These are phyloP conservation scores for Phytophthora citrophthora DNA, from an alignment of 352 stramenopile genomes.

Conservation along the genomic window DNA sequence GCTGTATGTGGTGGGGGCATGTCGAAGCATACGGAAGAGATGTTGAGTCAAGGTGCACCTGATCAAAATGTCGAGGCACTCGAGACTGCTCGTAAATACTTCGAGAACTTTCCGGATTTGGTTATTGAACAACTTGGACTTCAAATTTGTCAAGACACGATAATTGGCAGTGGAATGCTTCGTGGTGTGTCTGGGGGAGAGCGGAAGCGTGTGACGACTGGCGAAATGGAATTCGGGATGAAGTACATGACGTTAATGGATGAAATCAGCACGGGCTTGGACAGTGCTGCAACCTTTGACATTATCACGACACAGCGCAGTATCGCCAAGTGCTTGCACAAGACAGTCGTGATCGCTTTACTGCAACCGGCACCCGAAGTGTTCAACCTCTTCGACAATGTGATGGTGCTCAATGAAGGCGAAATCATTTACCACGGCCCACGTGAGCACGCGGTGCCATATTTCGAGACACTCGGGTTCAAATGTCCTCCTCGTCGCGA, in stretches of 20 bases:
- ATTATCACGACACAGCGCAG: constrained; percentile 80
- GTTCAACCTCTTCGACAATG: constrained; percentile 62
- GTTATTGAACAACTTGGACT: constrained; percentile 60
- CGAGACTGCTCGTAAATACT: constrained; percentile 23
- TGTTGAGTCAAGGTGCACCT: constrained; percentile 37
- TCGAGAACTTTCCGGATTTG: constrained; percentile 49
- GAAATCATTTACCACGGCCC: constrained; percentile 69
- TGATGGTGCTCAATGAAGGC: constrained; percentile 62
- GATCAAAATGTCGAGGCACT: constrained; percentile 37
- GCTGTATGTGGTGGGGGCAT: constrained; percentile 34
- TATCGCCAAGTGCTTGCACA: constrained; percentile 48
- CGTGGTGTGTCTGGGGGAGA: constrained; percentile 76
- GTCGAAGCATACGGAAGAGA: constrained; percentile 42
- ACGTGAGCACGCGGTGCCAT: constrained; percentile 34
- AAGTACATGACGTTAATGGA: constrained; percentile 80
- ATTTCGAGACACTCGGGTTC: constrained; percentile 51
- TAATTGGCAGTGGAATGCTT: constrained; percentile 54
- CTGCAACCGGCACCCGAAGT: constrained; percentile 65
- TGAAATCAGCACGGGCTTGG: constrained; percentile 93
- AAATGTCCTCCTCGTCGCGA: constrained; percentile 50
- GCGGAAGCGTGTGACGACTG: constrained; percentile 69
- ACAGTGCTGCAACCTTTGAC: constrained; percentile 90
- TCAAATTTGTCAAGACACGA: constrained; percentile 50
- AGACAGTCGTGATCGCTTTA: constrained; percentile 62
- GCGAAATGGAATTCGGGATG: constrained; percentile 81